phyloP scores from a whole-genome alignment of 2,329 filamentous ascomycete species.

The Colletotrichum chlorophyti region DNA sequence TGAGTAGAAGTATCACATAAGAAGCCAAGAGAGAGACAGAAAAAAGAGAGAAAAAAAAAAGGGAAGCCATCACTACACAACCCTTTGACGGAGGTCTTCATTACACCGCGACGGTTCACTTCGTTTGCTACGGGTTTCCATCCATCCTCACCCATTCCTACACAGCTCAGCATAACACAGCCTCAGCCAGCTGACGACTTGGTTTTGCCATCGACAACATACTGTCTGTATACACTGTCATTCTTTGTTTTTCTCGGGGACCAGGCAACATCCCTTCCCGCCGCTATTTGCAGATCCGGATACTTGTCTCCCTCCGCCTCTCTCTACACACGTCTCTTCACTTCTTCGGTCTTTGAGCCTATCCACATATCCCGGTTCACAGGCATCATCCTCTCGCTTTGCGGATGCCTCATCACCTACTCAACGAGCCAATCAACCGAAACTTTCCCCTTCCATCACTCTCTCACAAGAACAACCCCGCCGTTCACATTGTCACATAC shows the following conservation, averaged over 20 bases:
- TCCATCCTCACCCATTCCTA: background rate
- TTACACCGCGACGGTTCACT: background rate
- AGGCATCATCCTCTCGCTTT: background rate
- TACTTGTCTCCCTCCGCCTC: background rate
- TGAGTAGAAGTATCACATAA: no score
- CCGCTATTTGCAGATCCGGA: conserved; percentile 11
- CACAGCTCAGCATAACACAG: conserved; percentile 12
- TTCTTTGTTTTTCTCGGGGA: no score
- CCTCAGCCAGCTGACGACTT: conserved; percentile 26
- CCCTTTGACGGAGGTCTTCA: background rate
- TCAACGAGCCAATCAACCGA: background rate
- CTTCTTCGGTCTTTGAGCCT: background rate
- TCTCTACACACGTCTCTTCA: background rate
- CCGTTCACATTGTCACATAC: no score
- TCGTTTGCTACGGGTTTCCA: background rate
- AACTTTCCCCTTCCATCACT: no score
- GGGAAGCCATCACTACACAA: background rate
- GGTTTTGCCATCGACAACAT: conserved; percentile 19
- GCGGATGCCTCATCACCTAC: background rate
- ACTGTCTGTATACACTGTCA: background rate
- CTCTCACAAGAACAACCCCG: no score
- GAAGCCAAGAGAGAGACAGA: background rate
- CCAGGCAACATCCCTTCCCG: conserved; percentile 10
- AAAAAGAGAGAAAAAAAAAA: background rate
- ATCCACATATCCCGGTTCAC: background rate